Base-by-base conservation (phyloP, 106 monocot genomes). In the Platanthera guangdongensis region DNA sequence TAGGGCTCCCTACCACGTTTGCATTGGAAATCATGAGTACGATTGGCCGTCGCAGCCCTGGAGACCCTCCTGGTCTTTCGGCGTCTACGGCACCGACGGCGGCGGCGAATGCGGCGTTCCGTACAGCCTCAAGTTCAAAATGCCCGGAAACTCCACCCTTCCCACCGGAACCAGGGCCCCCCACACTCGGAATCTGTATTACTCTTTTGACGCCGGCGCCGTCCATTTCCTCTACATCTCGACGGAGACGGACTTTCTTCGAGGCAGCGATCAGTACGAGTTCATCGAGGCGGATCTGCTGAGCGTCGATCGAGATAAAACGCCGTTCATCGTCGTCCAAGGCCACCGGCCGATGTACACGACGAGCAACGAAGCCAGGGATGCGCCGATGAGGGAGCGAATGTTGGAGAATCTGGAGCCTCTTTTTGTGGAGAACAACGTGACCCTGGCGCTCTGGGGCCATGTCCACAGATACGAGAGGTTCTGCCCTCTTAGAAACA, bases 281-380 rank as follows among this genome's bases (percentile, higher is more conserved):
- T 97, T 93, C 46, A 89, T 97, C 60, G 89, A 94, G 83, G 70
- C 80, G 48, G 94, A 97, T 78, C 67, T 97, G 65, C 85, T 89
- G 81, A 87, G 78, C 16, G 86, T 97, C 9, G 73, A 92, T 54
- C 89, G 94, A 86, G 74, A 75, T 21, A 91, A 74, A 77, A 97
- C 97, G 50, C 97, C 97, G 1, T 97, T 88, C 47, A 72, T 97
- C 59, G 86, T 97, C 21, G 82, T 97, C 13, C 97, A 97, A 80
- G 97, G 97, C 65, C 97, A 97, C 80, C 87, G 97, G 0, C 97
- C 97, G 1, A 97, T 97, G 97, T 94, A 97, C 80, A 97, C 94
- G 13, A 85, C 89, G 9, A 97, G 97, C 76, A 78, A 91, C 79
- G 94, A 97, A 75, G 0, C 73, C 18, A 81, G 94, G 74, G 97